Conservation (phyloP, 2,329 filamentous ascomycete species). For the Drechslerella coelobrocha region DNA sequence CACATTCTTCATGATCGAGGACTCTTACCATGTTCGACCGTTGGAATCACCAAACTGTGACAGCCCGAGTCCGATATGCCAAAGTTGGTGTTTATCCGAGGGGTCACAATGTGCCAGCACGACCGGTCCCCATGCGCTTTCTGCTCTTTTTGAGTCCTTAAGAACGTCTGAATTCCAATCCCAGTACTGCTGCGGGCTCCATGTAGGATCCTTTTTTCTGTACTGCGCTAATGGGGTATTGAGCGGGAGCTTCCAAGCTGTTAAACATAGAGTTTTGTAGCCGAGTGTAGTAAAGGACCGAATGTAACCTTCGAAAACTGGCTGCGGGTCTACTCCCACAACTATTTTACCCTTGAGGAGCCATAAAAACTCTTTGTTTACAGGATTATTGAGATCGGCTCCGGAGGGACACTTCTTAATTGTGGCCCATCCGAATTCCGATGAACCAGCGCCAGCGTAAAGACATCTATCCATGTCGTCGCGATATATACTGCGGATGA, state of each 20-base stretch:
- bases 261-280: slow-evolving; percentile 8
- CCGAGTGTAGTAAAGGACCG: background rate
- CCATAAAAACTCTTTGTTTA: slow-evolving; percentile 13
- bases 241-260: background rate
- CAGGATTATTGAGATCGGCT: background rate
- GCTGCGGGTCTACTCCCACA: background rate
- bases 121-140: slow-evolving; percentile 18
- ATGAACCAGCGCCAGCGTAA: background rate
- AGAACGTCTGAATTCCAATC: background rate
- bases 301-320: slow-evolving; percentile 22
- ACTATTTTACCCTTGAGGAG: slow-evolving; percentile 22
- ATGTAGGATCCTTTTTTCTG: background rate
- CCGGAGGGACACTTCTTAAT: slow-evolving; percentile 19
- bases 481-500: slow-evolving; percentile 11
- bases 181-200: background rate
- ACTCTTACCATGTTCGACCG: slow-evolving; percentile 36
- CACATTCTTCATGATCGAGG: too few species aligned
- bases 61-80: slow-evolving; percentile 21
- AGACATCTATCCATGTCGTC: background rate
- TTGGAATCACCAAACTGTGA: background rate
- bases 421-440: background rate
- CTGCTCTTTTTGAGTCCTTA: too few species aligned
- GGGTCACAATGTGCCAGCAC: slow-evolving; percentile 5
- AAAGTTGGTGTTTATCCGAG: slow-evolving; percentile 3
- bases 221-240: slow-evolving; percentile 11